Base-by-base conservation (phyloP, 805 yeast genomes). In the Yarrowia alimentaria region DNA sequence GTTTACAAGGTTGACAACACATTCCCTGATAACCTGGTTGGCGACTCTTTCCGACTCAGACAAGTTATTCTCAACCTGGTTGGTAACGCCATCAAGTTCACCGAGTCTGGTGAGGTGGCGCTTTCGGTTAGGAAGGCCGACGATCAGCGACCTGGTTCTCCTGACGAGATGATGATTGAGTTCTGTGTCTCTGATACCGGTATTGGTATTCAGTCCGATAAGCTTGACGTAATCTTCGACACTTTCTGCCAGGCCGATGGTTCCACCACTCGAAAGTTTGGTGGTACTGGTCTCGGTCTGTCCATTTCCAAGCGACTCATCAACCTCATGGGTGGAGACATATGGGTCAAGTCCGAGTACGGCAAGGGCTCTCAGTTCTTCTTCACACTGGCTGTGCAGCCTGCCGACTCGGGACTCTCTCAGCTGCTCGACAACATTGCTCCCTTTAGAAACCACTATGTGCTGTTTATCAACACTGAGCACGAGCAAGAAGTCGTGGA, bases 201-300 rank as follows among this genome's bases (percentile, higher is more conserved):
- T 64, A 87, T 88, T 57, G 96, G 96, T 58, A 87, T 87, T 58
- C 87, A 83, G 60, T 80, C 79, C 61, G 95, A 88, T 61, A 87
- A 87, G 62, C 72, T 87, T 28, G 95, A 87, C 24, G 73, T 88
- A 32, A 88, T 87, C 59, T 87, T 87, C 61, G 95, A 87, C 61
- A 87, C 91, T 3, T 87, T 87, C 70, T 84, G 95, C 58, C 95
- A 87, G 65, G 95, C 95, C 7, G 96, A 87, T 68, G 96, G 96
- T 32, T 85, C 95, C 5, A 87, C 95, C 2, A 87, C 95, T 1
- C 77, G 95, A 64, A 86, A 86, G 66, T 88, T 87, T 64, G 96
- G 95, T 60, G 96, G 96, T 61, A 88, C 95, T 3, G 96, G 96
- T 56, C 73, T 87, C 37, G 96, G 96, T 13, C 73, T 87, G 52